phyloP scores from a whole-genome alignment of 768 basidiomycete genomes.

The Hemileccinum rubropunctum region DNA sequence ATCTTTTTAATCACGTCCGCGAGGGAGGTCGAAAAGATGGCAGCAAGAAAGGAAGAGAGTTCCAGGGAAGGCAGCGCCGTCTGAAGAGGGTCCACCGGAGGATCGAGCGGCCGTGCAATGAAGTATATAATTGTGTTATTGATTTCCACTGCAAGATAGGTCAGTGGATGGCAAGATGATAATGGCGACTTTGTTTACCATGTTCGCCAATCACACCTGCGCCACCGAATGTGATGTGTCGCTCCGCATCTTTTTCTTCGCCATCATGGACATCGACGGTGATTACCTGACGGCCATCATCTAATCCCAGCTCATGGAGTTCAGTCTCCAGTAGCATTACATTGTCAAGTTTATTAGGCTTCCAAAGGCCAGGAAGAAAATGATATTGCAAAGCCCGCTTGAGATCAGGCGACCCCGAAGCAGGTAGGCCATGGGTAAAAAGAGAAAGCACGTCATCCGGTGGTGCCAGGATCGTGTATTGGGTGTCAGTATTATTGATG shows the following conservation, averaged over 20 bases:
- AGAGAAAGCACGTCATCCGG: conserved; percentile 77
- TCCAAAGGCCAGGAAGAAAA: conserved; percentile 82
- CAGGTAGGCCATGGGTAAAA: conserved; percentile 55
- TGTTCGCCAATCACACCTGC: conserved; percentile 76
- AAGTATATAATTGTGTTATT: conserved; percentile 88
- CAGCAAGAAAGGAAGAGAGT: conserved; percentile 87
- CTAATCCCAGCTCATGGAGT: conserved; percentile 67
- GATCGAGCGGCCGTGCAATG: conserved; percentile 76
- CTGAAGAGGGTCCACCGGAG: conserved; percentile 78
- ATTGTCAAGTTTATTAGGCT: conserved; percentile 63
- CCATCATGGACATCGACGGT: conserved; percentile 57
- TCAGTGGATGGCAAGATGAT: conserved; percentile 2
- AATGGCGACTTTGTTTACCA: conserved; percentile 44
- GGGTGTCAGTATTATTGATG: conserved; percentile 64
- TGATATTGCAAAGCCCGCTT: conserved; percentile 81
- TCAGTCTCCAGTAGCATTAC: conserved; percentile 80
- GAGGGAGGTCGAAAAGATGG: conserved; percentile 82
- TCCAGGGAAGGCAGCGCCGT: conserved; percentile 81
- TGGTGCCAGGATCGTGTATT: conserved; percentile 90
- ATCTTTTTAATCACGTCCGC: conserved; percentile 63
- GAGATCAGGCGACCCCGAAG: conserved; percentile 64
- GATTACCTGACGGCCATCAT: conserved; percentile 67
- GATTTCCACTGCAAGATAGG: conserved; percentile 52
- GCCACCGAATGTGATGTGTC: conserved; percentile 77
- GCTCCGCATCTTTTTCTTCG: conserved; percentile 46